Percentiles rank a stretch among this genome's conserved stretches.
Evolutionary conservation across 345 rosid genomes (phyloP).

Genomic region (Gossypium sturtianum): DNA sequence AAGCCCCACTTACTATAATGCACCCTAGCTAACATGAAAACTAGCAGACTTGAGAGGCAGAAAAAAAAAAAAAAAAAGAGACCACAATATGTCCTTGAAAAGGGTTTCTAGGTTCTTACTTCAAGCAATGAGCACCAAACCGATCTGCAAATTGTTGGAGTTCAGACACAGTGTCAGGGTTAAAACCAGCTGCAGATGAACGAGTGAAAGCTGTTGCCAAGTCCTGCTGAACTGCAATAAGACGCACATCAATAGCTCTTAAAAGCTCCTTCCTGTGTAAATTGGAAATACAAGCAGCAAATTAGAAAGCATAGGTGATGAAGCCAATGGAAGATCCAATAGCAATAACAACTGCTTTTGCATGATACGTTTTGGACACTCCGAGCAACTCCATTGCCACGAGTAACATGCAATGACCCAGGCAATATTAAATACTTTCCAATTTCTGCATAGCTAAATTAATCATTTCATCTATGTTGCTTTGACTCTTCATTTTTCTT

Average conservation of each 20-base stretch:
- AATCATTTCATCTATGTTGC: not conserved
- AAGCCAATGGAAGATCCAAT: conserved; percentile 4
- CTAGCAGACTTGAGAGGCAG: not conserved
- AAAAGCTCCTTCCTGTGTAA: conserved; percentile 81
- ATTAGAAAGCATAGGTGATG: not conserved
- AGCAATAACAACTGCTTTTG: not conserved
- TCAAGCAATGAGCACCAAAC: conserved; percentile 80
- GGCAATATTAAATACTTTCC: not conserved
- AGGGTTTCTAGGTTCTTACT: conserved; percentile 49
- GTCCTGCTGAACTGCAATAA: conserved; percentile 78
- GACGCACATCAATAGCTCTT: conserved; percentile 92
- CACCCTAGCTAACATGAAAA: not conserved
- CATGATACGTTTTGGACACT: not conserved
- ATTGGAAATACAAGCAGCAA: not conserved
- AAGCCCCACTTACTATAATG: not conserved
- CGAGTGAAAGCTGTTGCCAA: conserved; percentile 61
- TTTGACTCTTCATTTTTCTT: not conserved
- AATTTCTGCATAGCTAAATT: not conserved
- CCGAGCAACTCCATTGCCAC: not conserved
- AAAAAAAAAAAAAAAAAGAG: not conserved
- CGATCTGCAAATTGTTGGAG: conserved; percentile 74
- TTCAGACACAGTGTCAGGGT: conserved; percentile 54
- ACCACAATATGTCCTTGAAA: not conserved
- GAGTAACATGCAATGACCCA: not conserved
- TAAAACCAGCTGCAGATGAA: conserved; percentile 88